Conservation (phyloP, 2,329 filamentous ascomycete genomes). For the Penicillium sp. region DNA sequence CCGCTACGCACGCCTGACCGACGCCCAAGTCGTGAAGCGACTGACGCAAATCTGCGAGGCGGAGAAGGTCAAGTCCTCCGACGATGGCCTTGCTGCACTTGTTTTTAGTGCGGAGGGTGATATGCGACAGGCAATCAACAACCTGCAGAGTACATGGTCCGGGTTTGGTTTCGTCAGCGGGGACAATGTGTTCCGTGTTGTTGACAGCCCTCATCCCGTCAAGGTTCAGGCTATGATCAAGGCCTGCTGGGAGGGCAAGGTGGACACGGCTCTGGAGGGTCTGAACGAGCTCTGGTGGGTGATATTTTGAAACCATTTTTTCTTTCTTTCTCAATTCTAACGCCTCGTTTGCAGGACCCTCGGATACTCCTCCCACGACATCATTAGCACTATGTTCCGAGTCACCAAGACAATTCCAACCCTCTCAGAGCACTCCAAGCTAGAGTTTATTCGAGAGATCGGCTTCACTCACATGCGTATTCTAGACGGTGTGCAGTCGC, state of each 20-base stretch:
- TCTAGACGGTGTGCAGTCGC: constrained; percentile 93
- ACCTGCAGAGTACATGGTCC: constrained; percentile 88
- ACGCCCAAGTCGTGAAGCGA: constrained; percentile 88
- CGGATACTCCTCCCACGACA: constrained; percentile 98
- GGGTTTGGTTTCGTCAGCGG: constrained; percentile 97
- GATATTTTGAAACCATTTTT: neutral
- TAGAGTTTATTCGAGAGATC: constrained; percentile 98
- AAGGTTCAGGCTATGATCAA: constrained; percentile 99
- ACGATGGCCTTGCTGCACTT: constrained; percentile 92
- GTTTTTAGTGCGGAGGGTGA: constrained; percentile 98
- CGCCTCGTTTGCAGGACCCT: constrained; percentile 61
- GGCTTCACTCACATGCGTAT: constrained; percentile 99
- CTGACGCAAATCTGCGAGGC: constrained; percentile 90
- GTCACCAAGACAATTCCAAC: constrained; percentile 95
- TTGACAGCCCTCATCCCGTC: constrained; percentile 95
- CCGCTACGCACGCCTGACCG: constrained; percentile 88
- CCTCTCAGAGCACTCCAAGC: constrained; percentile 89
- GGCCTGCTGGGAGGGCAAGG: constrained; percentile 88
- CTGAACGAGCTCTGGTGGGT: constrained; percentile 84
- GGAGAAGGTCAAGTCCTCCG: constrained; percentile 86
- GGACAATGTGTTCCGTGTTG: constrained; percentile 97
- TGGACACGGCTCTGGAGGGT: constrained; percentile 83
- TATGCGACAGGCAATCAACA: constrained; percentile 99
- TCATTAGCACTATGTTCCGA: constrained; percentile 98
- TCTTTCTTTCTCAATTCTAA: neutral